phyloP scores from a whole-genome alignment of 2,329 filamentous ascomycete species.

The Hymenoscyphus repandus region DNA sequence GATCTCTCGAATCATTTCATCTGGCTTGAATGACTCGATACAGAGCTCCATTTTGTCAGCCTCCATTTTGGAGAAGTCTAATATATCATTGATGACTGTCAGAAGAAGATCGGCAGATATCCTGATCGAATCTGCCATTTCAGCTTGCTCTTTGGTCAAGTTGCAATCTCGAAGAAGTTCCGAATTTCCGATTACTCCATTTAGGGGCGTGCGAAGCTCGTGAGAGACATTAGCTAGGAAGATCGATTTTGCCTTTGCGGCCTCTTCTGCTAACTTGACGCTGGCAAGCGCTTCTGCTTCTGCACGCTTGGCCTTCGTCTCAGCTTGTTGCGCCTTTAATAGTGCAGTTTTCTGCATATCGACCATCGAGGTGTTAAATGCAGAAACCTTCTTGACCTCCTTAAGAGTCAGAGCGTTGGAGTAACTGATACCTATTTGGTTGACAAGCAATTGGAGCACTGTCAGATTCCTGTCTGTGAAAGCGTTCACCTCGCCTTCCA shows the following conservation, averaged over 20 bases:
- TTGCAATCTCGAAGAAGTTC: constrained; percentile 75
- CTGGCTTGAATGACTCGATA: constrained; percentile 61
- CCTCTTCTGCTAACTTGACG: constrained; percentile 77
- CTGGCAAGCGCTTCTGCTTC: constrained; percentile 73
- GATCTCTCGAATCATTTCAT: constrained; percentile 61
- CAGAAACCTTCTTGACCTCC: constrained; percentile 70
- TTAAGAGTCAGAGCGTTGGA: constrained; percentile 64
- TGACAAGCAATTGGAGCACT: constrained; percentile 65
- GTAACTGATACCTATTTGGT: constrained; percentile 71
- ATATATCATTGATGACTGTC: constrained; percentile 92
- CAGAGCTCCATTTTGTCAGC: constrained; percentile 82
- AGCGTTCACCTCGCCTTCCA: constrained; percentile 68
- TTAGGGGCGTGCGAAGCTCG: constrained; percentile 76
- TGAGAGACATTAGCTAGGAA: constrained; percentile 78
- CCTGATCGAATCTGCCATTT: constrained; percentile 83
- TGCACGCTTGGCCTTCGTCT: constrained; percentile 70
- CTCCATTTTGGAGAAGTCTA: constrained; percentile 93
- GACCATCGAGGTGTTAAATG: constrained; percentile 74
- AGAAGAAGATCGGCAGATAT: constrained; percentile 81
- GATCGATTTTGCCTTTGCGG: constrained; percentile 76
- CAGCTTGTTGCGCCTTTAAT: constrained; percentile 65
- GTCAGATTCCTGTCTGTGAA: constrained; percentile 71
- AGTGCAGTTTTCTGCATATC: constrained; percentile 70
- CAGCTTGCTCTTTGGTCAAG: constrained; percentile 69
- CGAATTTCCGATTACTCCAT: constrained; percentile 84